Conservation (phyloP, 163 green algal species). For the Coccomyxa subellipsoidea region DNA sequence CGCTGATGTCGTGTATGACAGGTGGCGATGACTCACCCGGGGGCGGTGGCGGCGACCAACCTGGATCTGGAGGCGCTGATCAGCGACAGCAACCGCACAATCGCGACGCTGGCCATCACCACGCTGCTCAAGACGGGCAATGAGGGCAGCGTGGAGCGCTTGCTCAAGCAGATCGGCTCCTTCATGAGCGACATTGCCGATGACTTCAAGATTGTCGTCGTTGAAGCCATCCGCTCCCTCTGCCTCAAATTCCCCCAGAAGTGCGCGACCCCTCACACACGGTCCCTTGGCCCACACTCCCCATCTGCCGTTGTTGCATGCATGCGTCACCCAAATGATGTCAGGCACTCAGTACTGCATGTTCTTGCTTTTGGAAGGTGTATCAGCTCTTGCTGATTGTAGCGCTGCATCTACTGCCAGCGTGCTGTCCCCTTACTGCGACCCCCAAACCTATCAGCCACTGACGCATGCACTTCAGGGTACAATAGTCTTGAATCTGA, state of each 20-base stretch:
- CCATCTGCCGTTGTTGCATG: too few species aligned
- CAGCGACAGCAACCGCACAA: conserved; percentile 89
- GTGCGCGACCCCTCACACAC: not conserved
- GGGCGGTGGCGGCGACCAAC: conserved; percentile 95
- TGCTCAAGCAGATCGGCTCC: conserved; percentile 96
- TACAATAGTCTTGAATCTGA: too few species aligned
- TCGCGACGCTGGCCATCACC: conserved; percentile 96
- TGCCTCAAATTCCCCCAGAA: conserved; percentile 93
- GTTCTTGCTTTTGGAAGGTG: too few species aligned
- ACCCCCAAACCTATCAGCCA: too few species aligned
- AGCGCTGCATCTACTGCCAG: too few species aligned
- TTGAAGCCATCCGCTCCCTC: conserved; percentile 90
- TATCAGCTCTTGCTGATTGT: too few species aligned
- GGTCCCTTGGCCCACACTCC: not conserved
- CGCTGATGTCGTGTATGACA: too few species aligned
- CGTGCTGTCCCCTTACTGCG: too few species aligned
- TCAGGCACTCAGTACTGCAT: too few species aligned
- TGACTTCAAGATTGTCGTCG: conserved; percentile 98
- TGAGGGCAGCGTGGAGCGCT: conserved; percentile 91
- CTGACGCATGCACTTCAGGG: too few species aligned
- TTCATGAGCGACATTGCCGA: conserved; percentile 99
- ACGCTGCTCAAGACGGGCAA: conserved; percentile 97
- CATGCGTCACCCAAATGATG: too few species aligned
- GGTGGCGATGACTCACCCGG: conserved; percentile 90
- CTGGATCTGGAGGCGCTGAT: conserved; percentile 99